Base-by-base conservation (phyloP, 768 basidiomycete genomes). In the Suillus lakei region DNA sequence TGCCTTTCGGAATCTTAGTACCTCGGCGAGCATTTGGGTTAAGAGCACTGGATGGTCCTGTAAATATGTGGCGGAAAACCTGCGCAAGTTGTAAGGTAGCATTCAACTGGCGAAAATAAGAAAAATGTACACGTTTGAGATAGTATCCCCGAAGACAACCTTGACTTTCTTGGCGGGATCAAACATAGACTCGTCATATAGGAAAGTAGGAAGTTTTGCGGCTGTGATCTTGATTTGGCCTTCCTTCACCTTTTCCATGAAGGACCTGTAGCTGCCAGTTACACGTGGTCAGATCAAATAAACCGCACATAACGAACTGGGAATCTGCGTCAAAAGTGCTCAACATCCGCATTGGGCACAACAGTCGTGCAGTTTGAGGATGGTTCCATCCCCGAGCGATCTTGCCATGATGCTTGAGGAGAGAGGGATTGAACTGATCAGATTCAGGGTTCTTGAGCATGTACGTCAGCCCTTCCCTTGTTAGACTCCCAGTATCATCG, bases 31-130 rank as follows among this genome's bases (percentile, higher is more conserved):
- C 50, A 43, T 61, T 61, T 6, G 6, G 41, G 16, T 48, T 36
- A 34, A 61, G 50, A 32, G 60, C 44, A 34, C 30, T 46, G 9
- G n/a, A 34, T 23, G 60, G 43, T 34, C 60, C 60, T 44, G 60
- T 61, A n/a, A 61, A 61, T 2, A 61, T 61, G 28, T 61, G 60
- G 26, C 18, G 60, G 30, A 30, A 61, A 28, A 48, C 50, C 60
- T 61, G 41, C 41, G 0, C 41, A 43, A 43, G 41, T 7, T 43
- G 41, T 21, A 36, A 34, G 28, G 32, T 15, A 32, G 60, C 2
- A 43, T n/a, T 46, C 0, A 8, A 43, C 41, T 21, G 18, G 4
- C 41, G 7, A 43, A 5, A 43, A 43, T 43, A 21, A 41, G 41
- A 43, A 43, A 21, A 32, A 46, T 26, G 16, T 28, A 61, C 60